Percentiles rank a stretch among this genome's conserved stretches.
Conservation (phyloP, 768 basidiomycete species). For the Boletus edulis region DNA sequence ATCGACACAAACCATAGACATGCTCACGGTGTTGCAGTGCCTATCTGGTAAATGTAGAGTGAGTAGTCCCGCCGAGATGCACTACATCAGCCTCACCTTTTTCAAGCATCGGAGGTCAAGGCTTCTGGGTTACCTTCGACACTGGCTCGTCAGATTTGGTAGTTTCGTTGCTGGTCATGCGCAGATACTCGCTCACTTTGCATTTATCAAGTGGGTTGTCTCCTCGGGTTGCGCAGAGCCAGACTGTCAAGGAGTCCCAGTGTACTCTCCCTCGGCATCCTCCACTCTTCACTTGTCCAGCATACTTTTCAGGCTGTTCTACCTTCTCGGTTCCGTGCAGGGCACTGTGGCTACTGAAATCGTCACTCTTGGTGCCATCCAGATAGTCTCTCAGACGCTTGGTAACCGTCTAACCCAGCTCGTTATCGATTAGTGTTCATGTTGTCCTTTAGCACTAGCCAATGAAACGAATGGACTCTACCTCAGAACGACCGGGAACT, state of each 20-base stretch:
- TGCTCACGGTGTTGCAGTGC: conserved; percentile 27
- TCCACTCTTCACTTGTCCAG: conserved; percentile 31
- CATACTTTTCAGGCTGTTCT: conserved; percentile 42
- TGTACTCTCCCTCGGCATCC: conserved; percentile 36
- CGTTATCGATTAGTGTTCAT: background rate
- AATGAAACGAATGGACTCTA: conserved; percentile 42
- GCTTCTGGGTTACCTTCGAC: conserved; percentile 47
- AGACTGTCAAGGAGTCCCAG: conserved; percentile 46
- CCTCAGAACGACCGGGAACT: conserved; percentile 46
- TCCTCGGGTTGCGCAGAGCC: conserved; percentile 41
- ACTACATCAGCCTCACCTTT: conserved; percentile 1
- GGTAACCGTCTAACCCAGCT: conserved; percentile 28
- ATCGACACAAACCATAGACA: background rate
- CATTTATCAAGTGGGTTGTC: conserved; percentile 45
- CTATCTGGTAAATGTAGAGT: conserved; percentile 40
- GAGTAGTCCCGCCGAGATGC: conserved; percentile 1
- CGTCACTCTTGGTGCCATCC: conserved; percentile 43
- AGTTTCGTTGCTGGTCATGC: conserved; percentile 4
- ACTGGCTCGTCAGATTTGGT: conserved; percentile 61
- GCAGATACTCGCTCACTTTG: conserved; percentile 1
- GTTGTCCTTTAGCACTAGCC: conserved; percentile 39
- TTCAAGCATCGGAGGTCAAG: conserved; percentile 41
- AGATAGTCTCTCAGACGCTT: conserved; percentile 47
- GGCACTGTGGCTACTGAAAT: conserved; percentile 53
- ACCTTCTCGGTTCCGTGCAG: conserved; percentile 51